Base-by-base conservation (phyloP, 345 rosid genomes). In the Hibiscus mutabilis region DNA sequence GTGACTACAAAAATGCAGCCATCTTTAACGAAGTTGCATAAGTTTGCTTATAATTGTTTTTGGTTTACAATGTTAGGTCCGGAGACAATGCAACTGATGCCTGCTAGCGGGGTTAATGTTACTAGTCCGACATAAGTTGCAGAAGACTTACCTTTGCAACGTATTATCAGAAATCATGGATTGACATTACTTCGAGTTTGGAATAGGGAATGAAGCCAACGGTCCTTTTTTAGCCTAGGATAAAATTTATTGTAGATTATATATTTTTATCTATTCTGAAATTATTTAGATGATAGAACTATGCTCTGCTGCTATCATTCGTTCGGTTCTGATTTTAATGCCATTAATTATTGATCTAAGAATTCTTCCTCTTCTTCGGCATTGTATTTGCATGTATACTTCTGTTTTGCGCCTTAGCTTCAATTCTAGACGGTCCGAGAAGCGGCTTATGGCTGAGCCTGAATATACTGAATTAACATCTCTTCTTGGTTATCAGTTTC, bases 141-240 rank as follows among this genome's bases (percentile, higher is more conserved):
- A 75, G 69, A 63, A 62, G 49, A 46, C 61, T 60, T 29, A 13
- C 57, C 55, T 13, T 65, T 66, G 55, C 56, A 60, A 73, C 74
- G 75, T 78, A 59, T 67, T 68, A 73, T 70, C 62, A 69, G 76
- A 76, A 76, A 72, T 68, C 67, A 61, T 71, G 81, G 69, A 59
- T 72, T 84, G 69, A 75, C 79, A 73, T 64, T 42, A 42, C 46
- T 42, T 42, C 13, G 46, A 42, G 46, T 70, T 61, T 72, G 84
- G 71, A 69, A 73, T 73, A 19, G 87, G 87, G 87, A 81, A 81
- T 84, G 87, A 84, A 84, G 87, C 87, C 83, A 77, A 73, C 58
- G 87, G 87, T 84, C 87, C 87, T 81, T 70, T 81, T 70, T 78
- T 81, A 79, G 84, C 59, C 24, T 77, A 79, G 81, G 68, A 42